Conservation (phyloP, 164 flowering plant genomes). For the Warburgia ugandensis region DNA sequence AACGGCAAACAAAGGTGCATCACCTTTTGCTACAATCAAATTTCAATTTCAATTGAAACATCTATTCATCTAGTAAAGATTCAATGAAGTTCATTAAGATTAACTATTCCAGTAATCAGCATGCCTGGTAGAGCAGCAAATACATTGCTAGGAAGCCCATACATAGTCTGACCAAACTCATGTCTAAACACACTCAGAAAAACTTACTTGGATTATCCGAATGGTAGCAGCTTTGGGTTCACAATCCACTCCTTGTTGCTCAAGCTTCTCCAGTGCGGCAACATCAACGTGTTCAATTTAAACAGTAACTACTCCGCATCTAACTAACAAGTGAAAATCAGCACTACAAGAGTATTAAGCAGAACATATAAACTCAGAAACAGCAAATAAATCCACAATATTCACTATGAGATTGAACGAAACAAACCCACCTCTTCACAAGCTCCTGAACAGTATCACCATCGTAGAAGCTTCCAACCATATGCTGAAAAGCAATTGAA, state of each 20-base stretch:
- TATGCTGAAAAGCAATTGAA: constrained; percentile 45
- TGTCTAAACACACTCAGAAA: background rate
- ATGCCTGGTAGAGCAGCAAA: too few relatives aligned
- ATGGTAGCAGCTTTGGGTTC: constrained; percentile 93
- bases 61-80: too few relatives aligned
- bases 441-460: constrained; percentile 73
- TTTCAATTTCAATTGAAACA: too few relatives aligned
- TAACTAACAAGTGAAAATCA: constrained; percentile 22
- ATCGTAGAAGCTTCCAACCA: constrained; percentile 87
- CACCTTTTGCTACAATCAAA: too few relatives aligned
- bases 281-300: constrained; percentile 97
- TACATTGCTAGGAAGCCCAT: too few relatives aligned
- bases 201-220: constrained; percentile 69
- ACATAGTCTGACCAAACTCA: too few relatives aligned
- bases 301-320: constrained; percentile 84
- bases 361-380: background rate
- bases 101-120: too few relatives aligned
- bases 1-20: too few relatives aligned
- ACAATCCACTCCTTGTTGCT: constrained; percentile 78
- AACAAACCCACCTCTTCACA: constrained; percentile 56
- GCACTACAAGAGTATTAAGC: background rate
- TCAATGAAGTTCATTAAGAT: too few relatives aligned
- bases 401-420: background rate
- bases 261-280: constrained; percentile 78
- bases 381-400: background rate